Conservation (phyloP, 371 early-diverging fungal genomes). For the Basidiobolus heterosporus region DNA sequence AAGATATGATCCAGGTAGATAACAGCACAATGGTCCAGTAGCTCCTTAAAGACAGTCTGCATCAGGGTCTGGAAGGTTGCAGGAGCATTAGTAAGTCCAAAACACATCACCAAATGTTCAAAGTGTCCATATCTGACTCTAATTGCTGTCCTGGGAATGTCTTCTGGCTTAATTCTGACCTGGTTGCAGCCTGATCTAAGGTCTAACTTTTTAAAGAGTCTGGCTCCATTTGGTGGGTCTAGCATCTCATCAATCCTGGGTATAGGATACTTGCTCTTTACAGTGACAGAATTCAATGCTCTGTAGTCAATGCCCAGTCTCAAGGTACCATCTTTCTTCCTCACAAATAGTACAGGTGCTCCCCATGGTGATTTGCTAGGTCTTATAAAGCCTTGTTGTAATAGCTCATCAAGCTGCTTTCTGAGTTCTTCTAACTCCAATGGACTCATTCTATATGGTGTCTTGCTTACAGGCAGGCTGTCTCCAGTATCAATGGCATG, state of each 20-base stretch:
- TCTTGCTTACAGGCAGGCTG: background rate
- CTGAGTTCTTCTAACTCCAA: constrained; percentile 11
- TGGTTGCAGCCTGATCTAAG: constrained; percentile 18
- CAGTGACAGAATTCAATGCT: constrained; percentile 18
- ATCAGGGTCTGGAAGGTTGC: constrained; percentile 17
- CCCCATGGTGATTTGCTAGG: constrained; percentile 8
- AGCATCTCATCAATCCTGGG: constrained; percentile 19
- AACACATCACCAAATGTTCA: constrained; percentile 19
- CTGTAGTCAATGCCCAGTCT: constrained; percentile 7
- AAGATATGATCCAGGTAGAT: constrained; percentile 29
- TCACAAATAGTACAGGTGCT: constrained; percentile 6
- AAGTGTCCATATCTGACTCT: constrained; percentile 18
- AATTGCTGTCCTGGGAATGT: constrained; percentile 29
- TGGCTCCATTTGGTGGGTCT: constrained; percentile 8
- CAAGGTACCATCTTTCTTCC: constrained; percentile 6
- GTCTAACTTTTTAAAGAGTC: constrained; percentile 17
- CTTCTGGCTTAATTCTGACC: constrained; percentile 9
- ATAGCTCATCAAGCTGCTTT: constrained; percentile 12
- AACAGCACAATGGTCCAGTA: constrained; percentile 12
- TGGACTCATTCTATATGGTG: constrained; percentile 12
- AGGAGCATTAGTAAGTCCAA: constrained; percentile 20
- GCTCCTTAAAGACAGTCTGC: constrained; percentile 11
- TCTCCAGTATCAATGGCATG: constrained; percentile 4
- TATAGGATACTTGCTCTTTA: constrained; percentile 15
- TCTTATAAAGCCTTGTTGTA: constrained; percentile 6